A percentile compares a stretch with the other conserved stretches of the same genome.
These are phyloP conservation scores for Lachnellula subtilissima DNA, from an alignment of 2,329 filamentous ascomycete genomes.

Conservation along the genomic window DNA sequence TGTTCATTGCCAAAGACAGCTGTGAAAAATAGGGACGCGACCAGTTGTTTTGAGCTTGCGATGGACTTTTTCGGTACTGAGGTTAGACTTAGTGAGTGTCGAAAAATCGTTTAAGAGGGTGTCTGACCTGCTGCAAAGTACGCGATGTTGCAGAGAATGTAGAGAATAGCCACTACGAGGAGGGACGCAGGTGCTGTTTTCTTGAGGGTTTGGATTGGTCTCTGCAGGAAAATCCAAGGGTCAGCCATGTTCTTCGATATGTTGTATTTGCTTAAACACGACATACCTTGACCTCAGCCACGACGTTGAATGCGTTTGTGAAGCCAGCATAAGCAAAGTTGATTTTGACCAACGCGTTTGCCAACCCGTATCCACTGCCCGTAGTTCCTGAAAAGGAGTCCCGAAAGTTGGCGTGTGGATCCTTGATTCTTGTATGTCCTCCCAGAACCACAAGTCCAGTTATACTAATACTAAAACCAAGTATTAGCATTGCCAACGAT, in stretches of 20 bases:
- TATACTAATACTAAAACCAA: conserved; percentile 41
- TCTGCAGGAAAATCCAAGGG: conserved; percentile 31
- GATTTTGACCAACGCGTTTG: conserved; percentile 55
- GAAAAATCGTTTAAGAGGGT: not conserved
- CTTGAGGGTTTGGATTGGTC: conserved; percentile 52
- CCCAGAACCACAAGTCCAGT: conserved; percentile 59
- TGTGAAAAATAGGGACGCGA: conserved; percentile 39
- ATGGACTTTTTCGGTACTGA: conserved; percentile 50
- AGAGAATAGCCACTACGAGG: conserved; percentile 47
- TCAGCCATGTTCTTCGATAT: not conserved
- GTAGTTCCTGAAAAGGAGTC: conserved; percentile 48
- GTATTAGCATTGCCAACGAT: too few relatives aligned
- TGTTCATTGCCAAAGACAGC: conserved; percentile 48
- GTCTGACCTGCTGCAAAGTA: conserved; percentile 51
- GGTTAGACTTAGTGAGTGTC: not conserved
- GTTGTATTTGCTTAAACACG: too few relatives aligned
- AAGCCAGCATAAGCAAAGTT: conserved; percentile 55
- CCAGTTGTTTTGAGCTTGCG: conserved; percentile 45
- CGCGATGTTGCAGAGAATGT: conserved; percentile 55
- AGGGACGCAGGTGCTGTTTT: conserved; percentile 47
- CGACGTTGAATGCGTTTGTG: conserved; percentile 56
- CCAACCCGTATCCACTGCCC: conserved; percentile 44
- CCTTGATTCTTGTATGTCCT: conserved; percentile 44
- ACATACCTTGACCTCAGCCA: conserved; percentile 52
- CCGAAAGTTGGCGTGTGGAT: conserved; percentile 51